Conservation (phyloP, 1,284 basidiomycete genomes). For the Mycosarcoma mackinlayi region DNA sequence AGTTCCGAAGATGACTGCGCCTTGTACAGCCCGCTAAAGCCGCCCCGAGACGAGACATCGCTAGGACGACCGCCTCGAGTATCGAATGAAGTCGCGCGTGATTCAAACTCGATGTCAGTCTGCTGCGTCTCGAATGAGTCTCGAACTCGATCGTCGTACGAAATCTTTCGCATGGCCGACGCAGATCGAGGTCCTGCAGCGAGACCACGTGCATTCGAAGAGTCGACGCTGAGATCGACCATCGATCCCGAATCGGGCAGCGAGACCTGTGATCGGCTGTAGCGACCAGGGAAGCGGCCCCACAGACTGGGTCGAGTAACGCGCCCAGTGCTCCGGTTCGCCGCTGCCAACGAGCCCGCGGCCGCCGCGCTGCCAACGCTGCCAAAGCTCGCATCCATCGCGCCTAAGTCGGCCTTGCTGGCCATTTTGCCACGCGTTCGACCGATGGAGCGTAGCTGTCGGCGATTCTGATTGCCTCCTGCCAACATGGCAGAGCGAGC, state of each 20-base stretch:
- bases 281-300: conserved; percentile 40
- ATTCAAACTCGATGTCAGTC: conserved; percentile 43
- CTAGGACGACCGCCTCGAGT: conserved; percentile 26
- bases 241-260: conserved; percentile 25
- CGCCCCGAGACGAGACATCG: conserved; percentile 18
- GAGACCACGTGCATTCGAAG: conserved; percentile 16
- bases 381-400: conserved; percentile 26
- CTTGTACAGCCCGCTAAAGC: conserved; percentile 20
- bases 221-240: conserved; percentile 29
- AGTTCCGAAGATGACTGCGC: conserved; percentile 40
- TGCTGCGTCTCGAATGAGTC: conserved; percentile 50
- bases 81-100: conserved; percentile 42
- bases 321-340: conserved; percentile 20
- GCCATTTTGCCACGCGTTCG: conserved; percentile 29
- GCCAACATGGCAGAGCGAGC: conserved; percentile 42
- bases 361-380: conserved; percentile 8
- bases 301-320: conserved; percentile 29
- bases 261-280: conserved; percentile 45
- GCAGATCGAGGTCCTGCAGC: conserved; percentile 31
- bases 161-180: conserved; percentile 43
- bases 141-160: conserved; percentile 35
- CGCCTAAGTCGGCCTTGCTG: conserved; percentile 11
- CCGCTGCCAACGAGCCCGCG: conserved; percentile 3
- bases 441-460: conserved; percentile 34
- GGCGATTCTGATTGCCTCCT: conserved; percentile 39